These are phyloP conservation scores for Penicillium macrosclerotiorum DNA, from an alignment of 495 filamentous ascomycete species.

Conservation along the genomic window DNA sequence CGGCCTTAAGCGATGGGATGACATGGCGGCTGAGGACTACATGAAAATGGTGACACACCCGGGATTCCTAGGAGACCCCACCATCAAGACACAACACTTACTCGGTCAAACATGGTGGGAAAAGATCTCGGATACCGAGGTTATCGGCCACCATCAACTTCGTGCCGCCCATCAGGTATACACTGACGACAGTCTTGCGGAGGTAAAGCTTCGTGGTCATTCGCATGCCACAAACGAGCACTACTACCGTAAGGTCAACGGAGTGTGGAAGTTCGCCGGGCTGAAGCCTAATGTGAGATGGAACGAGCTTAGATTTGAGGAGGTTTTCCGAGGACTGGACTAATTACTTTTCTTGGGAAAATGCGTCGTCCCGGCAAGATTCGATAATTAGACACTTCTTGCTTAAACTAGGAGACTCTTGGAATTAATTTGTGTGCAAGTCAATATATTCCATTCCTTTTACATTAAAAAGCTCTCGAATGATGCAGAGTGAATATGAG, in stretches of 20 bases:
- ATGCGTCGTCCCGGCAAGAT: no score
- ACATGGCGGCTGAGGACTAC: constrained; percentile 71
- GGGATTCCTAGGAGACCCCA: constrained; percentile 66
- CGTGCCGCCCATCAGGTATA: constrained; percentile 65
- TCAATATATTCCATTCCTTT: no score
- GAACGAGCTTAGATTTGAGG: constrained; percentile 67
- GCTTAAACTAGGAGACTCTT: no score
- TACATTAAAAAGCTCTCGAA: no score
- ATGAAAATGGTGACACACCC: constrained; percentile 65
- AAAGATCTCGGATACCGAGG: constrained; percentile 62
- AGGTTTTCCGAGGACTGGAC: constrained; percentile 34
- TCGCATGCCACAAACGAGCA: constrained; percentile 69
- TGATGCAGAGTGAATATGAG: no score
- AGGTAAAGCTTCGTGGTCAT: constrained; percentile 48
- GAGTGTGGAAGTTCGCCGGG: constrained; percentile 81
- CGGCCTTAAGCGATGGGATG: constrained; percentile 67
- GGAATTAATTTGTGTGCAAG: no score
- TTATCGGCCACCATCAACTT: constrained; percentile 73
- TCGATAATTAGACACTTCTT: no score
- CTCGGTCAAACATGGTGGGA: constrained; percentile 72
- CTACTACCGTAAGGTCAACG: constrained; percentile 71
- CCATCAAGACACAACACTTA: constrained; percentile 74
- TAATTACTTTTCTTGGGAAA: no score
- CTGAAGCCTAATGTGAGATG: constrained; percentile 68
- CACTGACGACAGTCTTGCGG: constrained; percentile 19